phyloP scores from a whole-genome alignment of 192 early-diverging fungal species.

The Backusella australiensis region DNA sequence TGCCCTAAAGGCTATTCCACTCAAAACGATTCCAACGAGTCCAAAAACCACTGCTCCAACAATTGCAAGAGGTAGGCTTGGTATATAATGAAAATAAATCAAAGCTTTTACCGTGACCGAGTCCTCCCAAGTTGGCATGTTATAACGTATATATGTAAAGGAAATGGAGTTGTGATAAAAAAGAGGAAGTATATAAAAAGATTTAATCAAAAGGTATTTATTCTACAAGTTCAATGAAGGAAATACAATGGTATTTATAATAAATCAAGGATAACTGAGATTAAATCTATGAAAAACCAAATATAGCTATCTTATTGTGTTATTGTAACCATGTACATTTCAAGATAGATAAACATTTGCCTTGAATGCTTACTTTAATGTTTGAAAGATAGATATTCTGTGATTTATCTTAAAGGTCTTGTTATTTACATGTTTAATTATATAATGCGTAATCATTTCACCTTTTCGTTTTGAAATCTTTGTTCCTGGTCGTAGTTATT shows the following conservation, averaged over 20 bases:
- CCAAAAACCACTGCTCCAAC: not conserved
- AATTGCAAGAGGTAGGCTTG: slow-evolving; percentile 2
- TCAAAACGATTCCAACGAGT: not conserved
- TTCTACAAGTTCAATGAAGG: not conserved
- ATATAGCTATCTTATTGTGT: not conserved
- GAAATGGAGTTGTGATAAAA: not conserved
- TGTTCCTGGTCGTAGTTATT: not conserved
- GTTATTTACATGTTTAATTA: not conserved
- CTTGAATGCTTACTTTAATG: not conserved
- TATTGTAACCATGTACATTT: not conserved
- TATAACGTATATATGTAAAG: not conserved
- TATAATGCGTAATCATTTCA: not conserved
- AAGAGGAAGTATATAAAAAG: not conserved
- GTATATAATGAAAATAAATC: not conserved
- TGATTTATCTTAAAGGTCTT: not conserved
- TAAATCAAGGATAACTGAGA: not conserved
- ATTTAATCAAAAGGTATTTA: not conserved
- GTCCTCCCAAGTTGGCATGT: not conserved
- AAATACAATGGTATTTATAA: not conserved
- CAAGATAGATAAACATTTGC: not conserved
- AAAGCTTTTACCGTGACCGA: not conserved
- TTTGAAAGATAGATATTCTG: not conserved
- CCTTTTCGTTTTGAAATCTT: not conserved
- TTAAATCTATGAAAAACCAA: not conserved
- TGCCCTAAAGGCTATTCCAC: not conserved